phyloP scores from a whole-genome alignment of 1,139 yeast genomes.

The Casaregolazyma lundiana region DNA sequence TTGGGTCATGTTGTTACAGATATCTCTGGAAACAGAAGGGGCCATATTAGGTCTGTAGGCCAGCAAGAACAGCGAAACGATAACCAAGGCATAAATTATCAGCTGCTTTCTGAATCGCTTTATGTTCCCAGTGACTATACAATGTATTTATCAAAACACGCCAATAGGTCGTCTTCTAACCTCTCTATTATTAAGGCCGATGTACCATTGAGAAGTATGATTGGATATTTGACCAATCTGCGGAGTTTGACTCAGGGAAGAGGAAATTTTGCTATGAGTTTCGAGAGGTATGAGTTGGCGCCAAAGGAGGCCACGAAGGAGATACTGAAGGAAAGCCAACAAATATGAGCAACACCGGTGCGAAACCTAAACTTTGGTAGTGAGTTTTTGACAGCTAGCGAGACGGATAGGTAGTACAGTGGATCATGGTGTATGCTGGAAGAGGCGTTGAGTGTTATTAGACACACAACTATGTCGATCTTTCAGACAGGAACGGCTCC shows the following conservation, averaged over 20 bases:
- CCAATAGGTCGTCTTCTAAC: conserved; percentile 23
- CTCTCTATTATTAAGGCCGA: conserved; percentile 62
- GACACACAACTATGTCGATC: no score
- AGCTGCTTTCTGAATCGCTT: conserved; percentile 29
- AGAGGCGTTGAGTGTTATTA: no score
- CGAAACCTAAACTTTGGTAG: no score
- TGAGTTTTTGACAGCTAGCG: no score
- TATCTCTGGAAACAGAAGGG: conserved; percentile 63
- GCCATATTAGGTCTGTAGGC: conserved; percentile 50
- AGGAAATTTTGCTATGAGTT: conserved; percentile 76
- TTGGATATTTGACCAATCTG: conserved; percentile 74
- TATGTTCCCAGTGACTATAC: conserved; percentile 41
- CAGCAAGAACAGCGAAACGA: conserved; percentile 32
- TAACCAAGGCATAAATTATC: conserved; percentile 17
- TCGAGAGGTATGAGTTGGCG: conserved; percentile 56
- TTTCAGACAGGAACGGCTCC: no score
- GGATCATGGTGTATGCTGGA: no score
- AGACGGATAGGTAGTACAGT: no score
- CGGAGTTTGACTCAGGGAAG: conserved; percentile 88
- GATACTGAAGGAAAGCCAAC: no score
- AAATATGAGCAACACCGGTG: no score
- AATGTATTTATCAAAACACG: conserved; percentile 37
- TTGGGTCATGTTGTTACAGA: conserved; percentile 86
- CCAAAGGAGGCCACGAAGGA: conserved; percentile 11
- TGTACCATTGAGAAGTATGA: conserved; percentile 85